These are phyloP conservation scores for Xylaria palmicola DNA, from an alignment of 495 filamentous ascomycete species.

Conservation along the genomic window DNA sequence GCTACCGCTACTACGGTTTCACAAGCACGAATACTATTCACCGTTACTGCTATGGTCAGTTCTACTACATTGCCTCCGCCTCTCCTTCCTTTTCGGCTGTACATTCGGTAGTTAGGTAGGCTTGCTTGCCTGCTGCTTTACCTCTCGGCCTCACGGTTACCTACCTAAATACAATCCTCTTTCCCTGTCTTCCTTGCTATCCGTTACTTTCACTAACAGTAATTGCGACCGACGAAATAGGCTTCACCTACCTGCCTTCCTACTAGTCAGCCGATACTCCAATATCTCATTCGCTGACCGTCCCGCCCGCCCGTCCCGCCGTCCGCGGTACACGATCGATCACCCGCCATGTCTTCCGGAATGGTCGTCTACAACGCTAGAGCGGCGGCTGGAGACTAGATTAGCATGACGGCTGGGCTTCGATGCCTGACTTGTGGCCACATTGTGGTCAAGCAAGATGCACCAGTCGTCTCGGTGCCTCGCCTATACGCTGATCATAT, in stretches of 20 bases:
- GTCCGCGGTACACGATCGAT: not conserved
- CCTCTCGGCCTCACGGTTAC: not conserved
- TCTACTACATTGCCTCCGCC: not conserved
- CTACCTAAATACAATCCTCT: not conserved
- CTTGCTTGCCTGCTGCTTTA: not conserved
- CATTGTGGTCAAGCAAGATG: not conserved
- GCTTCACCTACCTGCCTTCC: not conserved
- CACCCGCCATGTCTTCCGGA: not conserved
- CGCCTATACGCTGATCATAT: slow-evolving; percentile 2
- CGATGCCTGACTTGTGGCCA: not conserved
- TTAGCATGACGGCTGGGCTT: not conserved
- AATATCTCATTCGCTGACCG: not conserved
- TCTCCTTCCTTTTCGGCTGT: not conserved
- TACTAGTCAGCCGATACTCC: not conserved
- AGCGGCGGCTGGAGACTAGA: not conserved
- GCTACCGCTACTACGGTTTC: not conserved
- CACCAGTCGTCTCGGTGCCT: slow-evolving; percentile 6
- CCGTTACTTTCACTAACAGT: not conserved
- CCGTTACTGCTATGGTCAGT: not conserved
- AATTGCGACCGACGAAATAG: not conserved
- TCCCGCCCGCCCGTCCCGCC: not conserved
- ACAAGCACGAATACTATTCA: not conserved
- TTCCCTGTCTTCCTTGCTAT: not conserved
- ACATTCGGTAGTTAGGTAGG: not conserved
- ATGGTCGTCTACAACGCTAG: not conserved